Conservation (phyloP, 805 yeast species). For the Yueomyces sinensis region DNA sequence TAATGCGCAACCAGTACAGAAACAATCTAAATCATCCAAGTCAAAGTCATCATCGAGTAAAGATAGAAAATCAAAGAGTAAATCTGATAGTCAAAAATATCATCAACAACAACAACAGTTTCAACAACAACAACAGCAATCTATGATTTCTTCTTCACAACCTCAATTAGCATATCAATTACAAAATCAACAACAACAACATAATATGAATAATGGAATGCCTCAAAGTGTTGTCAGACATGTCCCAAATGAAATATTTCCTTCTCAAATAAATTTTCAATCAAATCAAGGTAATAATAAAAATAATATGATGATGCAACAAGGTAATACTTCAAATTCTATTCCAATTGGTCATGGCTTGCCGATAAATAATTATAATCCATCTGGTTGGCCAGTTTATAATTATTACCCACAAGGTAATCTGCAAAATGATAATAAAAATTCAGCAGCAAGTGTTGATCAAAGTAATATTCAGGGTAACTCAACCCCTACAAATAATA, state of each 20-base stretch:
- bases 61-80: too few relatives aligned
- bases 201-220: too few relatives aligned
- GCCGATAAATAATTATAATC: not conserved
- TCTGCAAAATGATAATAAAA: too few relatives aligned
- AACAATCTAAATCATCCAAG: too few relatives aligned
- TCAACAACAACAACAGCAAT: constrained; percentile 3
- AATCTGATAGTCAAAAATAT: too few relatives aligned
- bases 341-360: not conserved
- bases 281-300: too few relatives aligned
- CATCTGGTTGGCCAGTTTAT: not conserved
- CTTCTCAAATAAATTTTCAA: not conserved
- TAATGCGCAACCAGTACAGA: not conserved
- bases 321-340: not conserved
- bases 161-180: constrained; percentile 5
- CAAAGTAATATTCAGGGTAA: too few relatives aligned
- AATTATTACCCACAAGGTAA: not conserved
- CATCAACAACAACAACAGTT: constrained; percentile 6
- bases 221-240: not conserved
- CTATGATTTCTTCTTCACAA: not conserved
- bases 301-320: not conserved
- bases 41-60: too few relatives aligned
- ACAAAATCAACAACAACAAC: constrained; percentile 5
- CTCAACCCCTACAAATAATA: not conserved
- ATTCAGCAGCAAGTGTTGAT: too few relatives aligned
- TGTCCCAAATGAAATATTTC: not conserved